phyloP scores from a whole-genome alignment of 805 yeast genomes.

The Metschnikowia orientalis region DNA sequence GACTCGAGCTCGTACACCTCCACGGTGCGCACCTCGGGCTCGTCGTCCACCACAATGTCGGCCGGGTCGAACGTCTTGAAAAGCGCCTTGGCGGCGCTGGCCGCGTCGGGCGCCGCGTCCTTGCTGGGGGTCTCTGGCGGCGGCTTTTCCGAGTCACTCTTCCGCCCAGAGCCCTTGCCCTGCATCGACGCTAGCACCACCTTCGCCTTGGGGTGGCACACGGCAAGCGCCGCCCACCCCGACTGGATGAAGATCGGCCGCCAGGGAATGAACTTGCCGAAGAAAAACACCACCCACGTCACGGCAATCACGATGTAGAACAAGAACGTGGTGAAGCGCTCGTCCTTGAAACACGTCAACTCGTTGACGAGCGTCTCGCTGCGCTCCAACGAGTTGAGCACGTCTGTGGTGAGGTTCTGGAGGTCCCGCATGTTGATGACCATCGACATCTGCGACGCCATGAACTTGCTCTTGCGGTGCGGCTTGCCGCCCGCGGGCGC shows the following conservation, averaged over 20 bases:
- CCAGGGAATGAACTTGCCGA: conserved; percentile 60
- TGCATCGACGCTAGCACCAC: conserved; percentile 22
- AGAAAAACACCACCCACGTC: conserved; percentile 38
- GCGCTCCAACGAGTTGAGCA: conserved; percentile 46
- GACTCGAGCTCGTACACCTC: conserved; percentile 76
- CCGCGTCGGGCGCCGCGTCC: conserved; percentile 8
- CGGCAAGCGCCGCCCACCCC: conserved; percentile 53
- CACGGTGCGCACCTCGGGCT: conserved; percentile 56
- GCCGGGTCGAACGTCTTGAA: conserved; percentile 35
- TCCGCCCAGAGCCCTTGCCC: conserved; percentile 27
- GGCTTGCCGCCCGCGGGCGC: conserved; percentile 4
- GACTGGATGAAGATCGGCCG: conserved; percentile 47
- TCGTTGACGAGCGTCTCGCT: conserved; percentile 55
- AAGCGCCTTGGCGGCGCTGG: background rate
- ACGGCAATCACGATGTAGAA: conserved; percentile 33
- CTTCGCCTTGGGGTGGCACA: conserved; percentile 58
- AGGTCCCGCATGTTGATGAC: conserved; percentile 67
- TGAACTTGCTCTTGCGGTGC: conserved; percentile 17
- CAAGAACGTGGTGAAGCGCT: conserved; percentile 58
- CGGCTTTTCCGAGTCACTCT: conserved; percentile 15
- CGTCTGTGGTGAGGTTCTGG: conserved; percentile 57
- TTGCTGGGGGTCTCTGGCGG: conserved; percentile 19
- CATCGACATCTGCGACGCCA: conserved; percentile 38
- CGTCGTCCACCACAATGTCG: conserved; percentile 66
- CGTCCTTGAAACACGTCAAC: conserved; percentile 68